Evolutionary conservation across 2,329 filamentous ascomycete species (phyloP).

Genomic region (Epichloe hybrida): DNA sequence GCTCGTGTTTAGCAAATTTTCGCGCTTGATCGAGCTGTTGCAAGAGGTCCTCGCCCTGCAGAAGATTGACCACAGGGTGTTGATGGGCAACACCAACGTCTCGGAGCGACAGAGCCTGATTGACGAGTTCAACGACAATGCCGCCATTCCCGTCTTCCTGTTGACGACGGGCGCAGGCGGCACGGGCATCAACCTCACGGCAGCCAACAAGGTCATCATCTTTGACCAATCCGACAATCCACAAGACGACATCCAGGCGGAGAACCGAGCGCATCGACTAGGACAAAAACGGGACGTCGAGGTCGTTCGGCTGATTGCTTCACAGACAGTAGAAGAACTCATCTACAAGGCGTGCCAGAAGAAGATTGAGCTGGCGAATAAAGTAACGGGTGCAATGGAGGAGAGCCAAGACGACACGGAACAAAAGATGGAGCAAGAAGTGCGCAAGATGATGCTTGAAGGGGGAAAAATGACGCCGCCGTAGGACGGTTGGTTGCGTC

Average conservation of each 20-base stretch:
- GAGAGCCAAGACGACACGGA: constrained; percentile 17
- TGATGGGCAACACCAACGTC: constrained; percentile 76
- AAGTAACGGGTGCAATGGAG: constrained; percentile 31
- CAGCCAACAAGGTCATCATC: constrained; percentile 94
- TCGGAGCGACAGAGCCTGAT: constrained; percentile 75
- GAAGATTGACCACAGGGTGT: constrained; percentile 63
- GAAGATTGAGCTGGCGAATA: constrained; percentile 74
- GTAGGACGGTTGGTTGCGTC: constrained; percentile 12
- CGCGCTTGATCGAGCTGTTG: constrained; percentile 79
- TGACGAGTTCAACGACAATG: constrained; percentile 68
- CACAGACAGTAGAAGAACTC: constrained; percentile 78
- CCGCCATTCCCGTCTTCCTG: constrained; percentile 75
- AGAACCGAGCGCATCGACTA: constrained; percentile 90
- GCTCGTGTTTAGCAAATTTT: constrained; percentile 88
- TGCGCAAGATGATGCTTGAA: constrained; percentile 28
- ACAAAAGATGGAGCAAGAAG: constrained; percentile 29
- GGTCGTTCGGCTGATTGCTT: constrained; percentile 71
- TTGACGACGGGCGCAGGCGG: constrained; percentile 88
- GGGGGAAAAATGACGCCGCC: constrained; percentile 25
- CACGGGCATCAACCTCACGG: constrained; percentile 92
- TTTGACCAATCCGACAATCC: constrained; percentile 97
- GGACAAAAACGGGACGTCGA: constrained; percentile 87
- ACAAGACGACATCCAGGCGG: constrained; percentile 94
- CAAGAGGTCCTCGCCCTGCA: constrained; percentile 65
- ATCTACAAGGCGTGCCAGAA: constrained; percentile 84